A percentile compares a stretch with the other conserved stretches of the same genome.
Conservation (phyloP, 2,329 filamentous ascomycete genomes). For the Falciphora oryzae region DNA sequence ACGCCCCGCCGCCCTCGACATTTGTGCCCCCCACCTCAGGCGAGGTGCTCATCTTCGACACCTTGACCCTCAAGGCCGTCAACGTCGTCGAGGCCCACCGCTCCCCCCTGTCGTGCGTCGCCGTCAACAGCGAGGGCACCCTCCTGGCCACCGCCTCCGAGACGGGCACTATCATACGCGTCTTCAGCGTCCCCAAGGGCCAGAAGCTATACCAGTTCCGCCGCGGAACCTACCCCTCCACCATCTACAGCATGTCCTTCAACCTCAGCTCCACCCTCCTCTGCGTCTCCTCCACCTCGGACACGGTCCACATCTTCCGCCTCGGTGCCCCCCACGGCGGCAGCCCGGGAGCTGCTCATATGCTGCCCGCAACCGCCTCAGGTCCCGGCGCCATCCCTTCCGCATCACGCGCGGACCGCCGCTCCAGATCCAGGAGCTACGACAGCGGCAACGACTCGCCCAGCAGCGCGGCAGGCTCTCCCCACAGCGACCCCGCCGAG, state of each 20-base stretch:
- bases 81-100: conserved; percentile 95
- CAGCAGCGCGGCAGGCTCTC: conserved; percentile 35
- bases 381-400: conserved; percentile 17
- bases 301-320: conserved; percentile 95
- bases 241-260: conserved; percentile 98
- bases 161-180: conserved; percentile 93
- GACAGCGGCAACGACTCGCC: conserved; percentile 52
- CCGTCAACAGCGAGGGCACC: conserved; percentile 87
- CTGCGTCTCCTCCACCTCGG: conserved; percentile 91
- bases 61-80: conserved; percentile 80
- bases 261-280: conserved; percentile 89
- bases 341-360: conserved; percentile 17
- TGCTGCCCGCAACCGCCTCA: conserved; percentile 22
- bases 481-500: conserved; percentile 43
- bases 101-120: conserved; percentile 82
- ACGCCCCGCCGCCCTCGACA: conserved; percentile 75
- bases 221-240: conserved; percentile 88
- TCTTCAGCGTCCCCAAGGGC: conserved; percentile 86
- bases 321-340: conserved; percentile 48
- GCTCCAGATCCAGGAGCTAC: conserved; percentile 46
- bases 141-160: conserved; percentile 91
- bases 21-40: conserved; percentile 82
- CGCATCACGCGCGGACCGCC: conserved; percentile 43
- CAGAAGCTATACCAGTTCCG: conserved; percentile 96
- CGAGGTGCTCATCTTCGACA: conserved; percentile 89